These are phyloP conservation scores for Scutellaria barbata DNA, from an alignment of 257 asterid species.

Conservation along the genomic window DNA sequence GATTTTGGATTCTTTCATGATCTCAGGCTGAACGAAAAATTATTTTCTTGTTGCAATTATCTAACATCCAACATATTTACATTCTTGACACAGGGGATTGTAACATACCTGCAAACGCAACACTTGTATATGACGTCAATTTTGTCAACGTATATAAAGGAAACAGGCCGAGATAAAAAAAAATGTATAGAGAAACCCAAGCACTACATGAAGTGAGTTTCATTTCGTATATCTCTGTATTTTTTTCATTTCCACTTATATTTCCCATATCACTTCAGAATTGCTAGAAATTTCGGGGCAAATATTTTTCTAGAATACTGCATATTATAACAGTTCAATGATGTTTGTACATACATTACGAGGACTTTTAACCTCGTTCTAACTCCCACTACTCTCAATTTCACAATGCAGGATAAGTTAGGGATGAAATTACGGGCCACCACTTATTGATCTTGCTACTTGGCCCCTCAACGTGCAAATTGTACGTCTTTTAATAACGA, in stretches of 20 bases:
- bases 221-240: neutral
- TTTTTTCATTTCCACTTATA: neutral
- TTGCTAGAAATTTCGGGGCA: too few species aligned
- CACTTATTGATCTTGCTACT: neutral
- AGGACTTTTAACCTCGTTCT: neutral
- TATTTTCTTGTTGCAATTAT: neutral
- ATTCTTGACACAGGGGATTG: constrained; percentile 68
- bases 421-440: too few species aligned
- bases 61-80: neutral
- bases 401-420: neutral
- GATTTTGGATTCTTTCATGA: neutral
- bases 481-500: neutral
- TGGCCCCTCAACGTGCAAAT: neutral
- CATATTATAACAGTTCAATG: too few species aligned
- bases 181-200: constrained; percentile 15
- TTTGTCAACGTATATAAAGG: constrained; percentile 75
- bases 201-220: constrained; percentile 36
- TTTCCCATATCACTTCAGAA: neutral
- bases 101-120: constrained; percentile 87
- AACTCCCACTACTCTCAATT: neutral
- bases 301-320: neutral
- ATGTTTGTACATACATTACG: neutral
- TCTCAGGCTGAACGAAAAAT: too few species aligned
- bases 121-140: constrained; percentile 72
- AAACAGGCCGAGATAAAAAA: constrained; percentile 55